Conservation (phyloP, 306 rosid genomes). For the Rubus idaeus region DNA sequence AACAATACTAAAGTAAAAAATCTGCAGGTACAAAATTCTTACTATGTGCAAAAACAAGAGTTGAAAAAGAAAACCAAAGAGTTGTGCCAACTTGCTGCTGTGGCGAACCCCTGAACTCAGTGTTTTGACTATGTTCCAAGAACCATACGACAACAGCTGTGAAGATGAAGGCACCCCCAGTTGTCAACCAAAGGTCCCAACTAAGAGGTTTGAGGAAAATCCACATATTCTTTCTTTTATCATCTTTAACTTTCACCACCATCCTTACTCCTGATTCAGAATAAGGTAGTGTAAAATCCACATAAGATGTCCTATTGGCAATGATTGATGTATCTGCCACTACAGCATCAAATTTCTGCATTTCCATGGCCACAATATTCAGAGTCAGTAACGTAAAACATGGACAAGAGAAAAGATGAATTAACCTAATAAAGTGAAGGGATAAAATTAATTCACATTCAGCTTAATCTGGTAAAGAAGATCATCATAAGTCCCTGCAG, state of each 20-base stretch:
- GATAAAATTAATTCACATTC: slow-evolving; percentile 3
- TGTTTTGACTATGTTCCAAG: slow-evolving; percentile 35
- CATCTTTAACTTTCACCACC: slow-evolving; percentile 32
- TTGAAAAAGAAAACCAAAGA: slow-evolving; percentile 42
- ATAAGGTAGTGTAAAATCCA: slow-evolving; percentile 48
- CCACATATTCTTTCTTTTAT: slow-evolving; percentile 32
- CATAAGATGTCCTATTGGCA: slow-evolving; percentile 26
- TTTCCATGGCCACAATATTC: background rate
- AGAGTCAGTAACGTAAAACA: background rate
- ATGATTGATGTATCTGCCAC: slow-evolving; percentile 46
- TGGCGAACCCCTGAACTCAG: slow-evolving; percentile 24
- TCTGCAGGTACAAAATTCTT: background rate
- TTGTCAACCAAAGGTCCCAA: slow-evolving; percentile 44
- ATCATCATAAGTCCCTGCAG: slow-evolving; percentile 21
- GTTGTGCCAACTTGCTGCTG: slow-evolving; percentile 19
- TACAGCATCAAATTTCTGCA: slow-evolving; percentile 32
- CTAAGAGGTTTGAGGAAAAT: slow-evolving; percentile 47
- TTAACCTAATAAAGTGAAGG: background rate
- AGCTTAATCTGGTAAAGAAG: slow-evolving; percentile 27
- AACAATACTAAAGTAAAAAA: too few species aligned
- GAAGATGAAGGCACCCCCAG: slow-evolving; percentile 17
- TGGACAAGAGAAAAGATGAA: background rate
- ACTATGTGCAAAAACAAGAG: slow-evolving; percentile 44
- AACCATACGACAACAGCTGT: slow-evolving; percentile 35
- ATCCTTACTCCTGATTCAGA: slow-evolving; percentile 40